Evolutionary conservation across 306 rosid species (phyloP).

Genomic region (Cercis canadensis): DNA sequence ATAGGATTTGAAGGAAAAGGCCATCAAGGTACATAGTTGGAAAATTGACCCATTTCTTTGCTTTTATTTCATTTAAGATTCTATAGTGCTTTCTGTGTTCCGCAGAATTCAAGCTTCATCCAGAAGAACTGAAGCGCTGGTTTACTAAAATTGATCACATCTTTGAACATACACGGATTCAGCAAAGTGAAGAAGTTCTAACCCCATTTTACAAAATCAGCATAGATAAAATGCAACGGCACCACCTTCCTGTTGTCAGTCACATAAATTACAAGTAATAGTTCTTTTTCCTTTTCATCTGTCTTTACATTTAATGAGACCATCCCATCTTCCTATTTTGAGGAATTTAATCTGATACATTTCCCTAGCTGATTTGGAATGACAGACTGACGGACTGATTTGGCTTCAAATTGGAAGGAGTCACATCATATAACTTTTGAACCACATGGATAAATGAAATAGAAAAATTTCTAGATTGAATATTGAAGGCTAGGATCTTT

Average conservation of each 20-base stretch:
- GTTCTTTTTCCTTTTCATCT: conserved; percentile 33
- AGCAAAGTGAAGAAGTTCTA: conserved; percentile 54
- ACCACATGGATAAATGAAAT: conserved; percentile 22
- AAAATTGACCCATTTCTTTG: conserved; percentile 16
- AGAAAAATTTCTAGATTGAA: not conserved
- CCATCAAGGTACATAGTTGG: conserved; percentile 71
- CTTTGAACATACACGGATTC: conserved; percentile 86
- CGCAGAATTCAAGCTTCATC: conserved; percentile 79
- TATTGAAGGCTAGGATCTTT: conserved; percentile 11
- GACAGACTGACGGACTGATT: conserved; percentile 11
- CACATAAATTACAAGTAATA: conserved; percentile 91
- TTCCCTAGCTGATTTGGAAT: not conserved
- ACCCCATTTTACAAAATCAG: conserved; percentile 65
- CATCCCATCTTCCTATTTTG: conserved; percentile 18
- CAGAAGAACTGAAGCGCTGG: conserved; percentile 96
- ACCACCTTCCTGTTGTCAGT: conserved; percentile 75
- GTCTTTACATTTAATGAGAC: conserved; percentile 19
- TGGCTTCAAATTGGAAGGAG: conserved; percentile 29
- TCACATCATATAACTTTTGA: conserved; percentile 15
- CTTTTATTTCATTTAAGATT: conserved; percentile 32
- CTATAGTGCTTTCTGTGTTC: conserved; percentile 10
- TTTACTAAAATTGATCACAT: conserved; percentile 90
- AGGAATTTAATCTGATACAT: conserved; percentile 6
- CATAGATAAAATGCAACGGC: conserved; percentile 58
- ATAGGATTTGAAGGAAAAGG: conserved; percentile 95